Conservation (phyloP, 352 stramenopile species). For the Phytopythium sindhum region DNA sequence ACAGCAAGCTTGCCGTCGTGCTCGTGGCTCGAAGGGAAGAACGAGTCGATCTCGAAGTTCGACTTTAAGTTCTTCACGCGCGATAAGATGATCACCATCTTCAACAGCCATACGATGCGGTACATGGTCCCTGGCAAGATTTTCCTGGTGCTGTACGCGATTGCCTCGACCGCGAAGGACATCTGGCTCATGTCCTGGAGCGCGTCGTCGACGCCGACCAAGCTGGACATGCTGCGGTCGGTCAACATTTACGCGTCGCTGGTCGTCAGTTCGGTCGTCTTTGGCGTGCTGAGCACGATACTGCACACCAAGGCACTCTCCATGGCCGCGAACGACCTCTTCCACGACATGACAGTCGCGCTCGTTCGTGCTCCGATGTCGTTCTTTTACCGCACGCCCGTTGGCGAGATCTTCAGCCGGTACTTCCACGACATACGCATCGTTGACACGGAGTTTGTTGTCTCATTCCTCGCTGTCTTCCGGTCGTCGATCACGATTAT, state of each 20-base stretch:
- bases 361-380: constrained; percentile 36
- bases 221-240: constrained; percentile 19
- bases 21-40: background rate
- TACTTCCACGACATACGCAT: constrained; percentile 38
- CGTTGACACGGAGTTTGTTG: constrained; percentile 22
- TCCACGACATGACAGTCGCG: constrained; percentile 40
- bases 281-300: constrained; percentile 31
- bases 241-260: constrained; percentile 28
- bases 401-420: constrained; percentile 41
- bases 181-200: constrained; percentile 41
- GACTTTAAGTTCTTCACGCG: constrained; percentile 16
- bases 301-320: constrained; percentile 28
- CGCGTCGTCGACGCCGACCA: constrained; percentile 6
- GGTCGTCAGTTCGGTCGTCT: constrained; percentile 32
- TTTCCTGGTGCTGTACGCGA: constrained; percentile 26
- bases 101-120: constrained; percentile 14
- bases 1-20: background rate
- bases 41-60: constrained; percentile 18
- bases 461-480: constrained; percentile 30
- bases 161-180: constrained; percentile 27
- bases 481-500: constrained; percentile 25
- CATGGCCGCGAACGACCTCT: constrained; percentile 31
- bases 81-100: background rate
- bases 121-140: constrained; percentile 25
- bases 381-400: constrained; percentile 45